Evolutionary conservation across 768 basidiomycete genomes (phyloP).

Genomic region (Nidularia pulvinata): DNA sequence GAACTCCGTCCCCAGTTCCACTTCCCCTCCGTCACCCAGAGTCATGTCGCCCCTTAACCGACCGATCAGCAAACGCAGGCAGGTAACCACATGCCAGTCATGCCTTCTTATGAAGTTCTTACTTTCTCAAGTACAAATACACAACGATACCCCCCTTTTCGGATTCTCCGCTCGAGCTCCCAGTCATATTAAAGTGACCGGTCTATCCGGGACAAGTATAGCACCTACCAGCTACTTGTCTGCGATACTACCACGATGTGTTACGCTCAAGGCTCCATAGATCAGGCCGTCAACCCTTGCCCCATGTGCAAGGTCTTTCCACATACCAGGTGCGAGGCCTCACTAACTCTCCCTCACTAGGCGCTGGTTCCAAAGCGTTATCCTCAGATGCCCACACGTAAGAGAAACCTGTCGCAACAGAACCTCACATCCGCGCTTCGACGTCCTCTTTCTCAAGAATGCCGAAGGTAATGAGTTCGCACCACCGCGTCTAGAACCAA

Average conservation of each 20-base stretch:
- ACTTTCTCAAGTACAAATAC: constrained; percentile 18
- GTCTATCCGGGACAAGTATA: background rate
- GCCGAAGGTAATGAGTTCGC: constrained; percentile 63
- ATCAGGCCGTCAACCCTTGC: constrained; percentile 67
- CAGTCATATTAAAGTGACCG: constrained; percentile 6
- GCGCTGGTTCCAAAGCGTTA: constrained; percentile 14
- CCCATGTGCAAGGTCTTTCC: constrained; percentile 88
- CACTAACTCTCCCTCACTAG: constrained; percentile 4
- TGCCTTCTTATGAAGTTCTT: constrained; percentile 15
- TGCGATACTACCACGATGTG: constrained; percentile 54
- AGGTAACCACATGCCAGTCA: constrained; percentile 32
- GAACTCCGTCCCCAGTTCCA: background rate
- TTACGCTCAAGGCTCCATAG: constrained; percentile 66
- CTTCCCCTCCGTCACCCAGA: background rate
- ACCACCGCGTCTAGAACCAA: background rate
- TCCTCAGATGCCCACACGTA: constrained; percentile 71
- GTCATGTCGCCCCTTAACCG: constrained; percentile 20
- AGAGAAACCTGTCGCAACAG: constrained; percentile 79
- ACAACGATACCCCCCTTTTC: constrained; percentile 8
- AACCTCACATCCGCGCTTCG: constrained; percentile 70
- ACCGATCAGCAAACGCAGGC: constrained; percentile 22
- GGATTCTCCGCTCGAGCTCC: constrained; percentile 4
- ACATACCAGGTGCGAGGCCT: constrained; percentile 48
- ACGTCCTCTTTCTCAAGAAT: constrained; percentile 81
- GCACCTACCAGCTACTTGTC: too few species aligned